These are phyloP conservation scores for Tetrastigma voinierianum DNA, from an alignment of 164 flowering plant genomes.

Conservation along the genomic window DNA sequence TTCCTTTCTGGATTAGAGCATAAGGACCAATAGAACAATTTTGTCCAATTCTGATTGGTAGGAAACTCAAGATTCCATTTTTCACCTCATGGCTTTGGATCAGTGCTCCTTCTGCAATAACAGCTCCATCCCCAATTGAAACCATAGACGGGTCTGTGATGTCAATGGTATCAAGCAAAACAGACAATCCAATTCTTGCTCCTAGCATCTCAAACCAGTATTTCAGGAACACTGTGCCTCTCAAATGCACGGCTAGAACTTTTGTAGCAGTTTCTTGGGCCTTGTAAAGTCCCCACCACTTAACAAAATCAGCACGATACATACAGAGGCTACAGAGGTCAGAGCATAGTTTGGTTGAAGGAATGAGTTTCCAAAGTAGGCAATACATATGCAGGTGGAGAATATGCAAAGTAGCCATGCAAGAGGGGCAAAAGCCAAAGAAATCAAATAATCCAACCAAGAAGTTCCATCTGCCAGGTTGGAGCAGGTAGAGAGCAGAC, in stretches of 20 bases:
- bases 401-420: conserved; percentile 65
- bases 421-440: conserved; percentile 53
- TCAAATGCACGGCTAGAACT: conserved; percentile 65
- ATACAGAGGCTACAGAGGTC: conserved; percentile 53
- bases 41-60: conserved; percentile 55
- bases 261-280: conserved; percentile 60
- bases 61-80: conserved; percentile 62
- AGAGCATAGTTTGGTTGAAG: conserved; percentile 64
- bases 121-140: conserved; percentile 66
- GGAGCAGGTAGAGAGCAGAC: conserved; percentile 17
- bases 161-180: conserved; percentile 65
- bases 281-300: conserved; percentile 83
- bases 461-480: conserved; percentile 6
- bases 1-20: conserved; percentile 68
- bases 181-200: conserved; percentile 69
- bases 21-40: conserved; percentile 61
- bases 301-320: conserved; percentile 70
- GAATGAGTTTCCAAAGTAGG: conserved; percentile 68
- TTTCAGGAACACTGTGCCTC: conserved; percentile 73
- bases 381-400: conserved; percentile 49
- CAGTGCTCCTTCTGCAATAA: conserved; percentile 72
- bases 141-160: conserved; percentile 78
- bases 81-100: conserved; percentile 76
- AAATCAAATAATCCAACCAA: conserved; percentile 29
- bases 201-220: conserved; percentile 81